Evolutionary conservation across 768 basidiomycete species (phyloP), one percentile per base, ranked within the genome.

Genomic region (Pisolithus orientalis): DNA sequence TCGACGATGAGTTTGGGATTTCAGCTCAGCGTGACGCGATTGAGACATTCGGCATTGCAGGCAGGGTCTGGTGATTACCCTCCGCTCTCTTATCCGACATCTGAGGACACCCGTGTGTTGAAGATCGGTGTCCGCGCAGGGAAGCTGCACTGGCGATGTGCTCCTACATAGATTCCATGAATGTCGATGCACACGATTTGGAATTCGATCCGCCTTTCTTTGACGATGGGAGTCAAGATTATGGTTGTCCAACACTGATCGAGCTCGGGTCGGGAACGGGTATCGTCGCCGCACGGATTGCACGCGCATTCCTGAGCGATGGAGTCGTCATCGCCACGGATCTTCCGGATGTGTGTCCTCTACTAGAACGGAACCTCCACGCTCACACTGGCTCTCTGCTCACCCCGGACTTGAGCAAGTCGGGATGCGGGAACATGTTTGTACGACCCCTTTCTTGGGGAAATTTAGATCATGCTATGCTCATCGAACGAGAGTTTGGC

Each of bases 201-300:
- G 65, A 75, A 37, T 87, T 82, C 58, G 80, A 87, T 49, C 83
- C 83, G 2, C 76, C 77, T 0, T 72, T 84, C 55, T 56, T 73
- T 50, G 43, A 52, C 4, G 57, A 64, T 17, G 53, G 37, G 50
- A 21, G 17, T 8, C 40, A 2, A 1, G 16, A 28, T 43, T 25
- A 10, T 45, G 44, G 14, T 16, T 13, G 5, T 1, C 47, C 49
- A 53, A 65, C 28, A 56, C 63, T 16, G 71, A 64, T 95, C 48
- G 91, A 94, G 67, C 76, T 94, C 5, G 92, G 91, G 10, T 85
- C 90, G 10, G 90, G 93, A 2, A 78, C 82, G 17, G 83, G 90
- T 21, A 70, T 85, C 49, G 80, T 87, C 10, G 79, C 75, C 2
- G 72, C 72, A 31, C 58, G 69, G 6, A 59, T 80, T 13, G 80